These are phyloP conservation scores for Neoboletus magnificus DNA, from an alignment of 768 basidiomycete species.

Conservation along the genomic window DNA sequence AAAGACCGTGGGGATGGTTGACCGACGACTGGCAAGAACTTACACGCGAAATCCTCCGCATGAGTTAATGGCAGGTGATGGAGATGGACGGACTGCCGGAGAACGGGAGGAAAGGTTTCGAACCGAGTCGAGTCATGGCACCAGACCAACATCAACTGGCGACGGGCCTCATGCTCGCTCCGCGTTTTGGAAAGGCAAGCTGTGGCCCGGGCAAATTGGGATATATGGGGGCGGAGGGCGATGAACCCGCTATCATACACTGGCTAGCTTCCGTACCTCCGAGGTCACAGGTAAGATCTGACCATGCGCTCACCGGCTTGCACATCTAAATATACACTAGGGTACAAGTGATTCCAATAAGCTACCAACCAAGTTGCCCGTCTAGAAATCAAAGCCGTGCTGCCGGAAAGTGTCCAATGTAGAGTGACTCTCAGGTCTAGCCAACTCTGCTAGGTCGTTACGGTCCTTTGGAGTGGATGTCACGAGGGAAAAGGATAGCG, in stretches of 20 bases:
- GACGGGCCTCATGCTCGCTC: not conserved
- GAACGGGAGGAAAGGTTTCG: not conserved
- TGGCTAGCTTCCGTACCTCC: not conserved
- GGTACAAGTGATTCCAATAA: not conserved
- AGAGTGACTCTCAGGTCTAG: conserved; percentile 57
- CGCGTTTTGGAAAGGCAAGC: not conserved
- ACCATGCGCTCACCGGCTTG: not conserved
- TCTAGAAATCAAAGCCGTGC: conserved; percentile 88
- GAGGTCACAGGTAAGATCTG: not conserved
- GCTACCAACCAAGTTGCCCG: not conserved
- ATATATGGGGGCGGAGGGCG: not conserved
- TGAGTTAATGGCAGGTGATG: not conserved
- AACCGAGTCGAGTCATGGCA: not conserved
- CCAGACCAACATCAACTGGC: not conserved
- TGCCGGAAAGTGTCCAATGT: conserved; percentile 71
- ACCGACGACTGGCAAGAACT: not conserved
- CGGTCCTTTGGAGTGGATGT: conserved; percentile 53
- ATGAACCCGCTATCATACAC: not conserved
- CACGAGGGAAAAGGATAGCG: not conserved
- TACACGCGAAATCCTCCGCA: not conserved
- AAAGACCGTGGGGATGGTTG: not conserved
- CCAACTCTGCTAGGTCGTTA: conserved; percentile 74
- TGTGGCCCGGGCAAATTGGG: not conserved
- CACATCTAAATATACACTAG: not conserved
- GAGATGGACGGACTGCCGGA: too few relatives aligned